Evolutionary conservation across 805 yeast genomes (phyloP).

Genomic region (Wickerhamiella shivajii): DNA sequence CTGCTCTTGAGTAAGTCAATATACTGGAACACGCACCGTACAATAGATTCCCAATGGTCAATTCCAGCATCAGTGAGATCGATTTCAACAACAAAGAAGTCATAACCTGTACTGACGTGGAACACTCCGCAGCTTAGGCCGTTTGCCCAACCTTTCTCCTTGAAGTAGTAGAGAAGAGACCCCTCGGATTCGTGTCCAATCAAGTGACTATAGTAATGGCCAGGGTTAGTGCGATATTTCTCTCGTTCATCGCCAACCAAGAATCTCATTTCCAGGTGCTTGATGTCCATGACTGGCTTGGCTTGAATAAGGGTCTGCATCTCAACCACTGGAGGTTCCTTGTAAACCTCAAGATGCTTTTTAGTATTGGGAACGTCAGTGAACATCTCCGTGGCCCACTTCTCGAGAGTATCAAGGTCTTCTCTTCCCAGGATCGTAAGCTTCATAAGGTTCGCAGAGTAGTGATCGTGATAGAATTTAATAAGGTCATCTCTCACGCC

Average conservation of each 20-base stretch:
- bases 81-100: slow-evolving; percentile 51
- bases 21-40: slow-evolving; percentile 54
- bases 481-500: slow-evolving; percentile 73
- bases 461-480: slow-evolving; percentile 54
- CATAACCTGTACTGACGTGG: slow-evolving; percentile 43
- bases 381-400: slow-evolving; percentile 57
- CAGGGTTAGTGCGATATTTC: slow-evolving; percentile 55
- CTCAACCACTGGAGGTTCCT: slow-evolving; percentile 34
- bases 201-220: slow-evolving; percentile 59
- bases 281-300: slow-evolving; percentile 71
- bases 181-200: slow-evolving; percentile 91
- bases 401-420: slow-evolving; percentile 50
- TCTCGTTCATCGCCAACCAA: slow-evolving; percentile 60
- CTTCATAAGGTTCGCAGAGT: slow-evolving; percentile 82
- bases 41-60: slow-evolving; percentile 42
- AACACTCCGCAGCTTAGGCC: slow-evolving; percentile 57
- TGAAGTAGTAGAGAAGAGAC: slow-evolving; percentile 57
- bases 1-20: slow-evolving; percentile 41
- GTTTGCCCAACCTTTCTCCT: slow-evolving; percentile 64
- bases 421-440: slow-evolving; percentile 76
- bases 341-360: slow-evolving; percentile 21
- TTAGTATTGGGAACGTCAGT: slow-evolving; percentile 38
- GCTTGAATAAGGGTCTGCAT: slow-evolving; percentile 44
- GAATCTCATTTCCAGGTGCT: slow-evolving; percentile 53
- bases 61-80: slow-evolving; percentile 65